phyloP scores from a whole-genome alignment of 192 early-diverging fungal species.

The Phycomyces blakesleeanus region DNA sequence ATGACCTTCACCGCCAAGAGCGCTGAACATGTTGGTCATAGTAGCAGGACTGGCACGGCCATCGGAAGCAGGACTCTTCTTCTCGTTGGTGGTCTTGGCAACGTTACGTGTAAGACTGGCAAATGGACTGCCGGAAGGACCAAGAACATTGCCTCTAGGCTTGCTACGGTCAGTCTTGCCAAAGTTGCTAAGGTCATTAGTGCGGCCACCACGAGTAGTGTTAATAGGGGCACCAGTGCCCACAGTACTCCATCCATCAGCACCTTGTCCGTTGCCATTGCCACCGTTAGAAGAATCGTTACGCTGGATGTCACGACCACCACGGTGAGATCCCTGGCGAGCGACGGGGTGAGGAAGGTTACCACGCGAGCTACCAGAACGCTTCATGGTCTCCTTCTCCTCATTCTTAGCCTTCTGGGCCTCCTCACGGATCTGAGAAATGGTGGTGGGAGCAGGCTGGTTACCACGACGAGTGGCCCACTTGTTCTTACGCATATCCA shows the following conservation, averaged over 20 bases:
- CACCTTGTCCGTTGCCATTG: conserved; percentile 38
- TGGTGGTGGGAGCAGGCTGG: conserved; percentile 78
- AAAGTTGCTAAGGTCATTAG: conserved; percentile 73
- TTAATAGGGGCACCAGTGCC: conserved; percentile 33
- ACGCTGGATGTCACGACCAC: conserved; percentile 33
- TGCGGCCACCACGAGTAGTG: conserved; percentile 39
- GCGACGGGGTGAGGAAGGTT: conserved; percentile 60
- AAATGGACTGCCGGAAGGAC: conserved; percentile 40
- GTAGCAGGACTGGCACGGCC: conserved; percentile 18
- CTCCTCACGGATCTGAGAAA: conserved; percentile 88
- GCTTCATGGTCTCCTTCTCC: conserved; percentile 69
- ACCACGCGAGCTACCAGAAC: conserved; percentile 58
- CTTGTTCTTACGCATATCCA: conserved; percentile 57
- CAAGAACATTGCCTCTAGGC: conserved; percentile 45
- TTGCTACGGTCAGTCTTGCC: conserved; percentile 66
- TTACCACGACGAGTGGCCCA: conserved; percentile 70
- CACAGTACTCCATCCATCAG: conserved; percentile 73
- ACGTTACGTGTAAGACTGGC: conserved; percentile 12
- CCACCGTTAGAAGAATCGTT: conserved; percentile 29
- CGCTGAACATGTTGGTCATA: conserved; percentile 34
- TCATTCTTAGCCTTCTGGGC: conserved; percentile 55
- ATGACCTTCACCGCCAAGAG: conserved; percentile 26
- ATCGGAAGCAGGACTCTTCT: conserved; percentile 17
- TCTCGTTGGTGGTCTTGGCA: conserved; percentile 19
- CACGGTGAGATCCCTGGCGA: conserved; percentile 56